Conservation (phyloP, 2,329 filamentous ascomycete genomes). For the Rugonectria rugulosa region DNA sequence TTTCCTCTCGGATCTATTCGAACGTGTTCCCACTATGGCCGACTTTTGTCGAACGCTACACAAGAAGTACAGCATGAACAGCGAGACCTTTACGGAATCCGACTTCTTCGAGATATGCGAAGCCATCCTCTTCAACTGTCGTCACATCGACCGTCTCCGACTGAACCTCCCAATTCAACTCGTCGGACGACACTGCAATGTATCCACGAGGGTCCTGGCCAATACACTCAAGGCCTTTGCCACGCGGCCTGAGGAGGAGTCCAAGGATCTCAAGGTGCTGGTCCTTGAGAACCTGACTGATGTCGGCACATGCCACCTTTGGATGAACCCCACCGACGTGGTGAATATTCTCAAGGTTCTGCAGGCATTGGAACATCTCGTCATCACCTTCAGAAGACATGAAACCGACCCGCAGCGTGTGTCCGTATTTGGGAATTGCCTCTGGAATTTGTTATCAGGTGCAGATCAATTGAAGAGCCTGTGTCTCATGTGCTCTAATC, state of each 20-base stretch:
- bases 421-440: constrained; percentile 51
- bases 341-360: constrained; percentile 56
- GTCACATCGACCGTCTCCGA: constrained; percentile 54
- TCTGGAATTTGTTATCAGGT: constrained; percentile 59
- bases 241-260: constrained; percentile 53
- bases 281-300: constrained; percentile 61
- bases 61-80: constrained; percentile 56
- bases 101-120: constrained; percentile 54
- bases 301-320: constrained; percentile 55
- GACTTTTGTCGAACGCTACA: constrained; percentile 54
- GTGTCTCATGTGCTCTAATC: constrained; percentile 56
- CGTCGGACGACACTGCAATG: constrained; percentile 53
- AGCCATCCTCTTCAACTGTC: constrained; percentile 53
- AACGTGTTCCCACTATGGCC: constrained; percentile 54
- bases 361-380: constrained; percentile 51
- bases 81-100: constrained; percentile 56
- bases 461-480: constrained; percentile 54
- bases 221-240: constrained; percentile 59
- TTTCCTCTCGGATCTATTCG: constrained; percentile 56
- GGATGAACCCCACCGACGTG: constrained; percentile 60
- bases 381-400: constrained; percentile 56
- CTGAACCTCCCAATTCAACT: constrained; percentile 61
- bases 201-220: constrained; percentile 60
- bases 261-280: constrained; percentile 51
- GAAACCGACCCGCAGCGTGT: constrained; percentile 46